phyloP scores from a whole-genome alignment of 495 filamentous ascomycete species.

The Penicillium crystallinum region DNA sequence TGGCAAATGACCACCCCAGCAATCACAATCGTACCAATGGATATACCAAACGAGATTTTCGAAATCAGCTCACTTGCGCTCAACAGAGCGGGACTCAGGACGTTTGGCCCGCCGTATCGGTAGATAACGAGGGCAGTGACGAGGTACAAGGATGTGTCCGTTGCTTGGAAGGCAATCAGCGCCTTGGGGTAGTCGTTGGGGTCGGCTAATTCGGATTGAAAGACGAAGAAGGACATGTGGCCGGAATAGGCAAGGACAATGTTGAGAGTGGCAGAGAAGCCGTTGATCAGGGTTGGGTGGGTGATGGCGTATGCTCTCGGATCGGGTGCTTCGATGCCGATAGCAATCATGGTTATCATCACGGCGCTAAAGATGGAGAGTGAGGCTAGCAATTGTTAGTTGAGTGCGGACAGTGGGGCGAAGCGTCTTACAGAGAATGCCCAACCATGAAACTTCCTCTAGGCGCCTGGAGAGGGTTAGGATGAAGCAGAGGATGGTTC shows the following conservation, averaged over 20 bases:
- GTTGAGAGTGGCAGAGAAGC: slow-evolving; percentile 32
- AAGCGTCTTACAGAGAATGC: neutral
- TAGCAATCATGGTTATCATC: slow-evolving; percentile 58
- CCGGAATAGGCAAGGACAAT: slow-evolving; percentile 21
- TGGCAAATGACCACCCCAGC: slow-evolving; percentile 49
- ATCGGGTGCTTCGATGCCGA: slow-evolving; percentile 35
- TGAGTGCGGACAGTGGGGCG: neutral
- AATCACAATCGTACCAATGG: slow-evolving; percentile 48
- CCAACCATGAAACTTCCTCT: neutral
- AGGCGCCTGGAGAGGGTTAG: neutral
- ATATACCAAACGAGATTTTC: slow-evolving; percentile 63
- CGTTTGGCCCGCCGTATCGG: slow-evolving; percentile 54
- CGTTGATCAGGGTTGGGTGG: slow-evolving; percentile 29
- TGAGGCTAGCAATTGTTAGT: slow-evolving; percentile 37
- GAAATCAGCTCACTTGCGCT: slow-evolving; percentile 50
- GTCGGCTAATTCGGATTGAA: slow-evolving; percentile 62
- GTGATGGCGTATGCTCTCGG: slow-evolving; percentile 10
- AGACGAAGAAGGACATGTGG: slow-evolving; percentile 52
- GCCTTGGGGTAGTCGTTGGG: slow-evolving; percentile 54
- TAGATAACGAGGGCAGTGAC: slow-evolving; percentile 44
- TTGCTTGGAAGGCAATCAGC: slow-evolving; percentile 48
- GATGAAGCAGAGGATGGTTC: slow-evolving; percentile 17
- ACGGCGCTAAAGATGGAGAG: slow-evolving; percentile 58
- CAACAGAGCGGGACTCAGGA: slow-evolving; percentile 59
- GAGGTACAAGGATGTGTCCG: slow-evolving; percentile 52